Percentiles rank a stretch among this genome's conserved stretches.
Conservation (phyloP, 768 basidiomycete species). For the Pleurotus salmoneostramineus region DNA sequence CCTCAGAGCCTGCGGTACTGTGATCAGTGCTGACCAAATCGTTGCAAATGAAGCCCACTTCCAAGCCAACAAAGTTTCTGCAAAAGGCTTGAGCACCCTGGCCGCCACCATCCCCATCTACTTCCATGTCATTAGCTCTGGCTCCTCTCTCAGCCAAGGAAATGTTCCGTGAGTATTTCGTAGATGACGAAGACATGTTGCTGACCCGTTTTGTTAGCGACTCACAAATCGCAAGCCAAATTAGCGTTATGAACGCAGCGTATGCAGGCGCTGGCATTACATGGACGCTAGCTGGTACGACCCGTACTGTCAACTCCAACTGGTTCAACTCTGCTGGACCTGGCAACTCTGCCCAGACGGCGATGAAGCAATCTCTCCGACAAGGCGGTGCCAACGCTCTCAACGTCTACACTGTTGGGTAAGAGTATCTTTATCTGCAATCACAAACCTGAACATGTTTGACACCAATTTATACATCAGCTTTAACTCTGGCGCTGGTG, state of each 20-base stretch:
- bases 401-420: constrained; percentile 53
- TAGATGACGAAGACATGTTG: not conserved
- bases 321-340: constrained; percentile 47
- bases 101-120: constrained; percentile 17
- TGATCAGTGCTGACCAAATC: constrained; percentile 29
- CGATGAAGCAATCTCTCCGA: constrained; percentile 45
- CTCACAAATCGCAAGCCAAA: constrained; percentile 31
- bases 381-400: constrained; percentile 34
- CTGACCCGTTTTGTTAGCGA: constrained; percentile 21
- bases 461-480: constrained; percentile 15
- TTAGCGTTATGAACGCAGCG: constrained; percentile 37
- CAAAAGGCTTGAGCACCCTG: constrained; percentile 4
- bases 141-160: constrained; percentile 30
- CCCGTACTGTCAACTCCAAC: constrained; percentile 36
- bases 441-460: not conserved
- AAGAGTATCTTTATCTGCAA: constrained; percentile 7
- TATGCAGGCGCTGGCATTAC: constrained; percentile 32
- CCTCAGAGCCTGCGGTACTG: constrained; percentile 33
- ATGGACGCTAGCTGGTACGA: constrained; percentile 38
- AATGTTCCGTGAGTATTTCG: constrained; percentile 32
- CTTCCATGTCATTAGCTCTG: constrained; percentile 30
- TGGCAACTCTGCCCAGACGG: constrained; percentile 28
- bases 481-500: constrained; percentile 31
- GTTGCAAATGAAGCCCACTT: constrained; percentile 37
- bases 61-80: constrained; percentile 30